phyloP scores from a whole-genome alignment of 176 grass and related monocot genomes.

The Raddia distichophylla region DNA sequence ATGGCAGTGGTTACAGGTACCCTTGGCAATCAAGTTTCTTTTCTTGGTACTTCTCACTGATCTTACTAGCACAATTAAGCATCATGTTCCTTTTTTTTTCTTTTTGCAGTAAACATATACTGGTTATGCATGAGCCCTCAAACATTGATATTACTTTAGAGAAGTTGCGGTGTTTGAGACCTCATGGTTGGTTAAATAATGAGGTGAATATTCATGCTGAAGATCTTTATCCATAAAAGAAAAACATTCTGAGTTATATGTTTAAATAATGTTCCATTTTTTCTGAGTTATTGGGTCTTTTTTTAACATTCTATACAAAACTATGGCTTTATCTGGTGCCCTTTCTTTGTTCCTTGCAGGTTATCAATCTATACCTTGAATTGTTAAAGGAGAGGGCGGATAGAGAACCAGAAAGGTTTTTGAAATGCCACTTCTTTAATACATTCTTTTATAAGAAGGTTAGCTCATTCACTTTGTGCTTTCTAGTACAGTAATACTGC shows the following conservation, averaged over 20 bases:
- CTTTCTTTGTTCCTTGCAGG: conserved; percentile 44
- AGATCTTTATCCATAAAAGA: neutral
- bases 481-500: neutral
- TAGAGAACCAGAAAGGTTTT: conserved; percentile 63
- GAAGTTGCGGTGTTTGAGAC: conserved; percentile 63
- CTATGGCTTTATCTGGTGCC: neutral
- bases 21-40: conserved; percentile 1
- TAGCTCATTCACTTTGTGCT: conserved; percentile 26
- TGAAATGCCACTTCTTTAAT: conserved; percentile 92
- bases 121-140: conserved; percentile 62
- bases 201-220: conserved; percentile 56
- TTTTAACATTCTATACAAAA: neutral
- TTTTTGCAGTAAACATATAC: conserved; percentile 49
- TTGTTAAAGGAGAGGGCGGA: conserved; percentile 78
- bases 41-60: conserved; percentile 17
- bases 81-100: neutral
- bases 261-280: conserved; percentile 14
- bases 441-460: conserved; percentile 91
- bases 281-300: conserved; percentile 1
- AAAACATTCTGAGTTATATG: conserved; percentile 19
- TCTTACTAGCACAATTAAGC: conserved; percentile 16
- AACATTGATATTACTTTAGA: conserved; percentile 71
- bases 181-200: conserved; percentile 71
- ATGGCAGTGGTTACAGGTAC: conserved; percentile 49
- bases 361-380: conserved; percentile 88